phyloP scores from a whole-genome alignment of 1,284 basidiomycete species.

The Kalmanozyma brasiliensis region DNA sequence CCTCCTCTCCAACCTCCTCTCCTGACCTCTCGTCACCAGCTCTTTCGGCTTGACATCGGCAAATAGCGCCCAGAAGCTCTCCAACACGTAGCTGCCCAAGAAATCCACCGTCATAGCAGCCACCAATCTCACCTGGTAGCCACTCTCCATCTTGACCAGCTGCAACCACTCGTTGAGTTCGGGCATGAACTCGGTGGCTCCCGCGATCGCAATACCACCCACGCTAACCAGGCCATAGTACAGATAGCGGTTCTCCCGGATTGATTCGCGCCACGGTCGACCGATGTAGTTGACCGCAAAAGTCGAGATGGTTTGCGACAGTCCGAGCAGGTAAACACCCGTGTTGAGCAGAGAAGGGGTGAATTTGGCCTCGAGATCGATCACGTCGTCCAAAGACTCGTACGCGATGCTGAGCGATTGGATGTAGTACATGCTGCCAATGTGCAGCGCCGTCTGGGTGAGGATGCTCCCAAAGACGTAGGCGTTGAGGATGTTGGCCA shows the following conservation, averaged over 20 bases:
- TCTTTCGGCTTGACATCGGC: slow-evolving; percentile 81
- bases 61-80: slow-evolving; percentile 87
- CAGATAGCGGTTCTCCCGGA: slow-evolving; percentile 62
- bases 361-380: slow-evolving; percentile 66
- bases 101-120: slow-evolving; percentile 87
- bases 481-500: slow-evolving; percentile 61
- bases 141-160: slow-evolving; percentile 86
- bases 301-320: slow-evolving; percentile 65
- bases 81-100: slow-evolving; percentile 84
- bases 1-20: slow-evolving; percentile 47
- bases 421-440: slow-evolving; percentile 64
- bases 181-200: slow-evolving; percentile 80
- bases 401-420: slow-evolving; percentile 48
- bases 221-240: slow-evolving; percentile 62
- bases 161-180: slow-evolving; percentile 97
- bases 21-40: slow-evolving; percentile 41
- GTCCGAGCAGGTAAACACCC: slow-evolving; percentile 63
- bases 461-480: slow-evolving; percentile 65
- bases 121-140: slow-evolving; percentile 70
- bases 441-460: slow-evolving; percentile 64
- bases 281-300: slow-evolving; percentile 67
- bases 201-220: slow-evolving; percentile 58
- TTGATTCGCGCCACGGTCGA: slow-evolving; percentile 61
- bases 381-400: slow-evolving; percentile 53
- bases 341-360: slow-evolving; percentile 65